A percentile compares a stretch with the other conserved stretches of the same genome.
Conservation (phyloP, 2,329 filamentous ascomycete species). For the Tolypocladium album region DNA sequence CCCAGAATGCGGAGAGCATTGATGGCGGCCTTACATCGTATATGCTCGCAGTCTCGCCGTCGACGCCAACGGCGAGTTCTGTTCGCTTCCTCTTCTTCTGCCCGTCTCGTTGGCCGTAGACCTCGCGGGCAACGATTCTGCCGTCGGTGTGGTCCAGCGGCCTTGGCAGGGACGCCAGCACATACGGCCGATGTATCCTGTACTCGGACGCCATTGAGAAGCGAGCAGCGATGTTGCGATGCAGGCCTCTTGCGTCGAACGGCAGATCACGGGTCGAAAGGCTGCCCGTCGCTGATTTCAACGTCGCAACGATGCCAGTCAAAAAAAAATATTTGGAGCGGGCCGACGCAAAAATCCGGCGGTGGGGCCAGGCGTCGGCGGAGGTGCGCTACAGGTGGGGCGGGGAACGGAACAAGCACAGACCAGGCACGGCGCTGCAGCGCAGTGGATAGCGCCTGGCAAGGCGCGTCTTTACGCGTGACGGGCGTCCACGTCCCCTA, state of each 20-base stretch:
- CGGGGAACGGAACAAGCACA: background rate
- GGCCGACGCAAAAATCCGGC: constrained; percentile 23
- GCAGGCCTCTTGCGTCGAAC: background rate
- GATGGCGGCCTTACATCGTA: constrained; percentile 43
- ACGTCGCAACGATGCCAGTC: constrained; percentile 4
- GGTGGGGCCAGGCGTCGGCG: constrained; percentile 9
- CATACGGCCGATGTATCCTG: constrained; percentile 53
- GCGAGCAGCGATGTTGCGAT: background rate
- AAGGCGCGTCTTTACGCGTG: constrained; percentile 3
- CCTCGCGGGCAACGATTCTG: constrained; percentile 47
- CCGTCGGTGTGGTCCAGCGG: constrained; percentile 42
- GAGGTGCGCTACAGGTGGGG: constrained; percentile 9
- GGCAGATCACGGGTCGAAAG: background rate
- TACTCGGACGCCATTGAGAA: constrained; percentile 45
- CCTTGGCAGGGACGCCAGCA: constrained; percentile 47
- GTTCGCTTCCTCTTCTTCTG: constrained; percentile 52
- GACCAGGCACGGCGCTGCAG: background rate
- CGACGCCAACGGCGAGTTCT: constrained; percentile 52
- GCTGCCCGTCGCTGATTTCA: background rate
- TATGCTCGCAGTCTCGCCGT: constrained; percentile 55
- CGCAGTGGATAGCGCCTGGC: background rate
- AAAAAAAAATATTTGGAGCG: constrained; percentile 23
- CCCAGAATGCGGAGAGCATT: background rate
- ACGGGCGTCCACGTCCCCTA: background rate
- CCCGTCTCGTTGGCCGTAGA: constrained; percentile 47